Percentiles rank a stretch among this genome's conserved stretches.
Conservation (phyloP, 495 filamentous ascomycete species). For the Jackrogersella multiformis region DNA sequence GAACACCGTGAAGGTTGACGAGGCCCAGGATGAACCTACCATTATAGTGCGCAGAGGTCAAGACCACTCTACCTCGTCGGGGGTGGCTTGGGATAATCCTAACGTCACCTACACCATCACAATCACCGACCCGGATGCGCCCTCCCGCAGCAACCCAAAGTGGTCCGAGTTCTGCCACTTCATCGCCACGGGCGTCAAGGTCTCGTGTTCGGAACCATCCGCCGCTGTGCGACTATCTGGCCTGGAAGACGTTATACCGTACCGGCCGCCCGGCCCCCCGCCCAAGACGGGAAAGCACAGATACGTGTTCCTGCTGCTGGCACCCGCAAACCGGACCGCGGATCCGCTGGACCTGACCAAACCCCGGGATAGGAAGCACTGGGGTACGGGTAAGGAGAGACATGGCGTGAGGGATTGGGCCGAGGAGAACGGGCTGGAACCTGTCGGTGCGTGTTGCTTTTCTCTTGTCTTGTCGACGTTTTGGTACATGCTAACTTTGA, state of each 20-base stretch:
- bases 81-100: background rate
- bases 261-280: slow-evolving; percentile 70
- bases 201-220: slow-evolving; percentile 22
- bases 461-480: background rate
- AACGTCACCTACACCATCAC: slow-evolving; percentile 52
- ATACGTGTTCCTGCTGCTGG: slow-evolving; percentile 71
- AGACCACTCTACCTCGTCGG: background rate
- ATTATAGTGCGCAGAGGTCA: slow-evolving; percentile 49
- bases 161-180: slow-evolving; percentile 80
- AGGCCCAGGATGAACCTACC: slow-evolving; percentile 60
- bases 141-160: slow-evolving; percentile 68
- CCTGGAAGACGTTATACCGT: slow-evolving; percentile 60
- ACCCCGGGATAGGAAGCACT: slow-evolving; percentile 67
- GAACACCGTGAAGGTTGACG: slow-evolving; percentile 65
- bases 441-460: slow-evolving; percentile 62
- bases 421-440: slow-evolving; percentile 64
- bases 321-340: slow-evolving; percentile 52
- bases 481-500: slow-evolving; percentile 24
- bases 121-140: slow-evolving; percentile 77
- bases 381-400: slow-evolving; percentile 66
- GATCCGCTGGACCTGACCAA: slow-evolving; percentile 58
- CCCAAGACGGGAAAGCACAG: slow-evolving; percentile 72
- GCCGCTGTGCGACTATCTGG: slow-evolving; percentile 34
- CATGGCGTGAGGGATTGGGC: slow-evolving; percentile 72
- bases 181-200: slow-evolving; percentile 59